Base-by-base conservation (phyloP, 163 green algal genomes). In the Chlorella variabilis region DNA sequence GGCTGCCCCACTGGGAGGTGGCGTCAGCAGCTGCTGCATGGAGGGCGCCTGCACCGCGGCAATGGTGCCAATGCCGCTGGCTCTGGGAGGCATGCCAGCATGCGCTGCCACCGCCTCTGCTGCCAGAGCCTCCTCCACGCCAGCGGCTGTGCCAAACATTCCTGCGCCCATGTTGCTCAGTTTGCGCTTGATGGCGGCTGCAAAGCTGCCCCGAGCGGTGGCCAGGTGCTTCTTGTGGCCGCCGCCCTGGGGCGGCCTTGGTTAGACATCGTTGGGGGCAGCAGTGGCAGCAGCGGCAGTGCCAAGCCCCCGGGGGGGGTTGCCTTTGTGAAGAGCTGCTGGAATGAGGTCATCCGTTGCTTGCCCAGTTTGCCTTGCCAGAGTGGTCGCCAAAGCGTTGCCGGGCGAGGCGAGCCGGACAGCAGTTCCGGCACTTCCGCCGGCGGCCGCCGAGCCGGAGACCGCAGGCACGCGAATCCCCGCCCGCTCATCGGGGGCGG, bases 21-120 rank as follows among this genome's bases (percentile, higher is more conserved):
- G 75, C 13, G 71, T 51, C 39, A 81, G 75, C 75, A 81, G 75
- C 75, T 81, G 58, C 41, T 62, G 58, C 39, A 81, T 81, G 41
- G 75, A 73, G 1, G 75, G 75, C 2, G 75, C 75, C 75, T 81
- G 75, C 58, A 81, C 18, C 3, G 59, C 75, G 4, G 39, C 42
- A 27, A 71, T 73, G 59, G 59, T 23, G 58, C 59, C 59, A 3
- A 59, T 62, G 54, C 38, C 17, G 29, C 48, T 25, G 38, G 56
- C 54, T 54, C 45, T 34, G 23, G 31, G 8, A 5, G 48, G 45
- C 7, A 31, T 21, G 18, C 39, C 54, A 36, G 48, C 70, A 3
- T 33, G 33, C 0, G 73, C 73, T 0, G 54, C 56, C 36, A 70
- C 36, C 1, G 49, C 69, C 18, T 29, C 71, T 36, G 36, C 54